Evolutionary conservation across 495 filamentous ascomycete species (phyloP).

Genomic region (Echria macrotheca): DNA sequence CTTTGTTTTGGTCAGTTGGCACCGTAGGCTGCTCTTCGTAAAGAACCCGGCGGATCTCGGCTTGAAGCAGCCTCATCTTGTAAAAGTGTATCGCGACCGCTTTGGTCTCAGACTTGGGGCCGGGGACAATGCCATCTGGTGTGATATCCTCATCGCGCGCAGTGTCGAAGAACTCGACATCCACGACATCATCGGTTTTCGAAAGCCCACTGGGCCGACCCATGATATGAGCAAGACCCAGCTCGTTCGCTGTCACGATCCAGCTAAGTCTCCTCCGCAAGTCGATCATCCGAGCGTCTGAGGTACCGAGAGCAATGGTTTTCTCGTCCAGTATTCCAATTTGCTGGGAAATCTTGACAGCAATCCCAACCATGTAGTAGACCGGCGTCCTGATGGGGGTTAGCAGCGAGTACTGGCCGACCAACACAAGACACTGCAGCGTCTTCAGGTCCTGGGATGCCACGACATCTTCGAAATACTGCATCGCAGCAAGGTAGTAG

Average conservation of each 20-base stretch:
- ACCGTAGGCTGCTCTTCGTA: slow-evolving; percentile 73
- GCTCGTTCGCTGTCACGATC: slow-evolving; percentile 80
- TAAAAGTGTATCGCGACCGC: slow-evolving; percentile 86
- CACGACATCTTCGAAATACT: slow-evolving; percentile 70
- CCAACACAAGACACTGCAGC: slow-evolving; percentile 81
- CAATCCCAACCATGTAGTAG: slow-evolving; percentile 86
- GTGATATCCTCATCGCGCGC: slow-evolving; percentile 78
- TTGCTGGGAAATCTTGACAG: slow-evolving; percentile 78
- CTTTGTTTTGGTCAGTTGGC: too few relatives aligned
- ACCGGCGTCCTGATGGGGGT: slow-evolving; percentile 84
- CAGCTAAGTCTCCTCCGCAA: slow-evolving; percentile 84
- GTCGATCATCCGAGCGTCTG: slow-evolving; percentile 69
- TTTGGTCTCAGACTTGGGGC: slow-evolving; percentile 67
- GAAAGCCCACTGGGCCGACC: slow-evolving; percentile 80
- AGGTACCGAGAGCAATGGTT: slow-evolving; percentile 58
- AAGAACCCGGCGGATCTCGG: slow-evolving; percentile 76
- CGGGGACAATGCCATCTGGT: slow-evolving; percentile 64
- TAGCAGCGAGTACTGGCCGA: slow-evolving; percentile 85
- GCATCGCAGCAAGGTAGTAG: slow-evolving; percentile 83
- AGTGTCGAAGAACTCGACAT: slow-evolving; percentile 74
- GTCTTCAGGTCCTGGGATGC: slow-evolving; percentile 77
- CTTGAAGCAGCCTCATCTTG: slow-evolving; percentile 81
- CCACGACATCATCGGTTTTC: slow-evolving; percentile 68
- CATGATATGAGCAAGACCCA: slow-evolving; percentile 77
- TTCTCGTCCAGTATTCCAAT: slow-evolving; percentile 79